Base-by-base conservation (phyloP, 192 early-diverging fungal genomes). In the Coemansia sp. region DNA sequence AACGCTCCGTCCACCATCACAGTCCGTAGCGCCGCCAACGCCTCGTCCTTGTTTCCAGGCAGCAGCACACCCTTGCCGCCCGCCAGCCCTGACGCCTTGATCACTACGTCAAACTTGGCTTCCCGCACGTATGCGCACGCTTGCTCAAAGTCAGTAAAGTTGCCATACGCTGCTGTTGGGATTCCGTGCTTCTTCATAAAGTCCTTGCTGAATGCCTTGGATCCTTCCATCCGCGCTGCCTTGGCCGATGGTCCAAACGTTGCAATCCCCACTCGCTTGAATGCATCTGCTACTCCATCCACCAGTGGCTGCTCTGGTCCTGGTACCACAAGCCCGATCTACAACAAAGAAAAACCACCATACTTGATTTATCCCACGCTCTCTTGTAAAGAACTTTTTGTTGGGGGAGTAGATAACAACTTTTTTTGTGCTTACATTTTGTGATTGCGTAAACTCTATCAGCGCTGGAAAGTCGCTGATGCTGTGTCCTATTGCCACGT, bases 161-260 rank as follows among this genome's bases (percentile, higher is more conserved):
- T 90, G 49, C 89, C 70, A 85, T 96, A 98, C 20, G 87, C 88
- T 4, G 98, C 98, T 1, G 98, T 99, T 5, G 98, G 96, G 76
- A 99, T 98, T 59, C 85, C 75, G 85, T 99, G 94, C 75, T 89
- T 90, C 82, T 89, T 86, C 98, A 99, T 99, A 73, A 99, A 99
- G 75, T 98, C 92, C 82, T 98, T 99, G 69, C 95, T 92, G 78
- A 98, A 99, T 15, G 95, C 92, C 86, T 99, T 99, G 58, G 98
- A 99, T 3, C 95, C 95, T 81, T 99, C 98, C 80, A 99, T 91
- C 20, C 78, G 82, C 52, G 98, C 93, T 12, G 98, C 98, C 62
- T 88, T 87, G 43, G 80, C 69, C 20, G 94, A 94, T 30, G 98
- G 98, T 16, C 95, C 98, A 67, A 99, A 98, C 64, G 89, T 90